These are phyloP conservation scores for Alternaria alternata DNA, from an alignment of 2,329 filamentous ascomycete genomes.

Conservation along the genomic window DNA sequence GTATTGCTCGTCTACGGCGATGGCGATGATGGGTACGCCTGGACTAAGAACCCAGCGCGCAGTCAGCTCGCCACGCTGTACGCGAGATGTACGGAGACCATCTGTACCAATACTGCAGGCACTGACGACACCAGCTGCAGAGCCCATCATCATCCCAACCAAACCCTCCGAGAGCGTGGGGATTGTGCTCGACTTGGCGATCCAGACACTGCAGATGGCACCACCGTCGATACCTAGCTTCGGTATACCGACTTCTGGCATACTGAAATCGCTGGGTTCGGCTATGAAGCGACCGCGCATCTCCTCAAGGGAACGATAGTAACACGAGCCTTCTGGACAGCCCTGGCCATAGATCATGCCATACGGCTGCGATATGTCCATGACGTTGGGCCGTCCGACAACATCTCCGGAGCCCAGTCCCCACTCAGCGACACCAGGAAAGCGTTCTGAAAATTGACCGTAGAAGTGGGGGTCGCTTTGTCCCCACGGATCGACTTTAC, in stretches of 20 bases:
- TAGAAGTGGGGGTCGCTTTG: constrained; percentile 77
- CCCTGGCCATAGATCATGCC: constrained; percentile 88
- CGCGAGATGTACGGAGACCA: constrained; percentile 67
- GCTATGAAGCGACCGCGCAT: constrained; percentile 78
- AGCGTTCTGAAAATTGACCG: constrained; percentile 79
- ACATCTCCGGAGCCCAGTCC: constrained; percentile 79
- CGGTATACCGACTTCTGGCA: constrained; percentile 77
- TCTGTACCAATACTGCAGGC: constrained; percentile 77
- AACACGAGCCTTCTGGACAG: constrained; percentile 80
- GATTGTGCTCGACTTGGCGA: constrained; percentile 81
- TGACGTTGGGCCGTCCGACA: constrained; percentile 80
- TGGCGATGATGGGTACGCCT: constrained; percentile 86
- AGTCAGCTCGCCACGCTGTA: constrained; percentile 77
- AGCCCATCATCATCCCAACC: constrained; percentile 83
- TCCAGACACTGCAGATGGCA: constrained; percentile 82
- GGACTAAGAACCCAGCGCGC: constrained; percentile 91
- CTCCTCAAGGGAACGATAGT: constrained; percentile 78
- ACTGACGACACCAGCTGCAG: constrained; percentile 82
- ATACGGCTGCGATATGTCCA: constrained; percentile 88
- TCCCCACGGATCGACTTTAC: constrained; percentile 83
- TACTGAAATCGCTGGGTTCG: constrained; percentile 66
- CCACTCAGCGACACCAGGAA: constrained; percentile 76
- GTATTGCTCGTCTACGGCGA: constrained; percentile 85
- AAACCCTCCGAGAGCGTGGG: constrained; percentile 77
- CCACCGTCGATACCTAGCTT: constrained; percentile 74